Conservation (phyloP, 768 basidiomycete genomes). For the Thelephora ganbajun region DNA sequence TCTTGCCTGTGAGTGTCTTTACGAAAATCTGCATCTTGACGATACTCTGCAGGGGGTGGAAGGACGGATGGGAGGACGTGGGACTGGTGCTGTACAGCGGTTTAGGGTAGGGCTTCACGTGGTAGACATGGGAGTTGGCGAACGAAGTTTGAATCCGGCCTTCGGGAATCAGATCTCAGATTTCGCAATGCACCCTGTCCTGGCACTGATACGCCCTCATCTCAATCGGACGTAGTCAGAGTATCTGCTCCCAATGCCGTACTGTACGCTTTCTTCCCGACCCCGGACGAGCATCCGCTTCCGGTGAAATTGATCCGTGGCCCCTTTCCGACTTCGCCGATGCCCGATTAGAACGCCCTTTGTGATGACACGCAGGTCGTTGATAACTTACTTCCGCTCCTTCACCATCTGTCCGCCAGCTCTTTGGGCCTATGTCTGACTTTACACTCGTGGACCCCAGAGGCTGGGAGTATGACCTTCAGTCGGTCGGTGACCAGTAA, state of each 20-base stretch:
- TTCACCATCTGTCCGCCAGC: background rate
- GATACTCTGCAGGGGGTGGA: constrained; percentile 9
- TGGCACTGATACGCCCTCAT: too few species aligned
- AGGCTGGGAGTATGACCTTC: constrained; percentile 72
- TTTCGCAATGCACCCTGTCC: too few species aligned
- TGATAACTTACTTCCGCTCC: background rate
- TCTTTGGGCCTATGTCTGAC: constrained; percentile 37
- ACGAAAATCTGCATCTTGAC: constrained; percentile 49
- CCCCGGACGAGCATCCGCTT: background rate
- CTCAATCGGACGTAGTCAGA: too few species aligned
- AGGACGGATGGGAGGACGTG: constrained; percentile 12
- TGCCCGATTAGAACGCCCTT: too few species aligned
- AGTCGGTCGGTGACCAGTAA: constrained; percentile 38
- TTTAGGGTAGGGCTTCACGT: constrained; percentile 14
- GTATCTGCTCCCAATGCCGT: too few species aligned
- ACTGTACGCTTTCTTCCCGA: background rate
- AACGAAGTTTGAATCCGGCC: too few species aligned
- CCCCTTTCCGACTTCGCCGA: too few species aligned
- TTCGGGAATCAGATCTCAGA: too few species aligned
- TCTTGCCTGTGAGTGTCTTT: constrained; percentile 91
- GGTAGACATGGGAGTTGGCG: background rate
- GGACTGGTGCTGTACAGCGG: constrained; percentile 17
- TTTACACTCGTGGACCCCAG: constrained; percentile 61
- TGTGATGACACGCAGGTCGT: background rate
- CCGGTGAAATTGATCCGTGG: background rate